Conservation (phyloP, 179 eudicot genomes). For the Camellia oleifera region DNA sequence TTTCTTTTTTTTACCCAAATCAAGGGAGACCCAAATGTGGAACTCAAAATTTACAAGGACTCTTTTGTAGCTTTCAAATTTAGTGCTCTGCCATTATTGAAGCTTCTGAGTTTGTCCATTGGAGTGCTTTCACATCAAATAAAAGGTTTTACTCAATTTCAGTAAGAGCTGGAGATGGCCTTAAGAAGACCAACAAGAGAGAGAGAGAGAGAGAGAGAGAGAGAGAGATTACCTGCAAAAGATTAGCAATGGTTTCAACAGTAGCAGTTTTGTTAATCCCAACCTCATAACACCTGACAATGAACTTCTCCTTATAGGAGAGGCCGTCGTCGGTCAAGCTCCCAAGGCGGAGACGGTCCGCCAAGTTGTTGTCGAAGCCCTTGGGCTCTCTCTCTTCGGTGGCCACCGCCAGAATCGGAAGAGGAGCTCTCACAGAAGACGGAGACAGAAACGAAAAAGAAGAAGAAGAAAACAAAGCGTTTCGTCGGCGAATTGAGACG, state of each 20-base stretch:
- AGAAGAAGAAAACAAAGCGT: conserved; percentile 6
- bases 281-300: conserved; percentile 85
- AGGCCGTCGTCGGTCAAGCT: conserved; percentile 72
- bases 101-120: too few species aligned
- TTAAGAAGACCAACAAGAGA: too few species aligned
- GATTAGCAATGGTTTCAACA: conserved; percentile 91
- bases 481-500: conserved; percentile 13
- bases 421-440: not conserved
- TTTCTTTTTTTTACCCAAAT: too few species aligned
- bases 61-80: too few species aligned
- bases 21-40: too few species aligned
- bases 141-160: too few species aligned
- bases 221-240: conserved; percentile 58
- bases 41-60: too few species aligned
- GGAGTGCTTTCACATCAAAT: too few species aligned
- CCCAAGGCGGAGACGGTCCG: conserved; percentile 64
- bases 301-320: conserved; percentile 82
- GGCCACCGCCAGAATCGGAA: conserved; percentile 12
- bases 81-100: too few species aligned
- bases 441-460: not conserved
- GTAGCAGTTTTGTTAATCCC: conserved; percentile 95
- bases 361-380: conserved; percentile 16
- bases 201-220: not conserved
- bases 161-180: too few species aligned
- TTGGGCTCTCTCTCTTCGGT: conserved; percentile 9